Conservation (phyloP, 1,284 basidiomycete genomes). For the Marasmius fiardii region DNA sequence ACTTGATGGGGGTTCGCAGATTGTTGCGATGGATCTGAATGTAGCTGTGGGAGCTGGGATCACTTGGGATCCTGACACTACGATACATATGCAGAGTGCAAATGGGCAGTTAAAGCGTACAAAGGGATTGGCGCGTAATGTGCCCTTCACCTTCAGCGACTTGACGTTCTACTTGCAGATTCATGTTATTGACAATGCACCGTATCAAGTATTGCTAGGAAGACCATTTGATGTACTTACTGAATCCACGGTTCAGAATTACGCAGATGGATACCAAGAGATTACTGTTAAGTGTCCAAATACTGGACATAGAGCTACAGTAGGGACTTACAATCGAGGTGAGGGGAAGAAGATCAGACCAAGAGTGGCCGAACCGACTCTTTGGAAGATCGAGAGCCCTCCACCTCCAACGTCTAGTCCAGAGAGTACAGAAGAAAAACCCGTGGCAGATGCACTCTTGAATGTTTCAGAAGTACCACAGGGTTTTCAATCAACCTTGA, state of each 20-base stretch:
- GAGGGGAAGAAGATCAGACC: background rate
- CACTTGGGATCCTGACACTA: background rate
- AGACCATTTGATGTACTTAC: slow-evolving; percentile 10
- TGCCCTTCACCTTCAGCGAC: slow-evolving; percentile 11
- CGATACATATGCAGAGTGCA: background rate
- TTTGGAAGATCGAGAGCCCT: no score
- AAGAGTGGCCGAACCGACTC: background rate
- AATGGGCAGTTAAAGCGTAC: background rate
- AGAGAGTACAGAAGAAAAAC: no score
- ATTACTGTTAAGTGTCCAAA: slow-evolving; percentile 14
- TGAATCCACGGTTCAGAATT: background rate
- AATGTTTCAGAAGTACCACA: background rate
- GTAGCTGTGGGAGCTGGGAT: background rate
- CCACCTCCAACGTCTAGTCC: no score
- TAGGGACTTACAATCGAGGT: background rate
- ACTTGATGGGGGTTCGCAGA: background rate
- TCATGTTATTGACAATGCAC: slow-evolving; percentile 7
- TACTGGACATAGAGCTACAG: background rate
- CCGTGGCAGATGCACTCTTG: no score
- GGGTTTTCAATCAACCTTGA: background rate
- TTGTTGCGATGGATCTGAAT: background rate
- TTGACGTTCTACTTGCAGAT: slow-evolving; percentile 11
- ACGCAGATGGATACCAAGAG: slow-evolving; percentile 7
- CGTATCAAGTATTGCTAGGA: slow-evolving; percentile 8
- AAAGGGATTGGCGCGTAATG: slow-evolving; percentile 12